Conservation (phyloP, 139 green algal genomes). For the Picochlorum sp. region DNA sequence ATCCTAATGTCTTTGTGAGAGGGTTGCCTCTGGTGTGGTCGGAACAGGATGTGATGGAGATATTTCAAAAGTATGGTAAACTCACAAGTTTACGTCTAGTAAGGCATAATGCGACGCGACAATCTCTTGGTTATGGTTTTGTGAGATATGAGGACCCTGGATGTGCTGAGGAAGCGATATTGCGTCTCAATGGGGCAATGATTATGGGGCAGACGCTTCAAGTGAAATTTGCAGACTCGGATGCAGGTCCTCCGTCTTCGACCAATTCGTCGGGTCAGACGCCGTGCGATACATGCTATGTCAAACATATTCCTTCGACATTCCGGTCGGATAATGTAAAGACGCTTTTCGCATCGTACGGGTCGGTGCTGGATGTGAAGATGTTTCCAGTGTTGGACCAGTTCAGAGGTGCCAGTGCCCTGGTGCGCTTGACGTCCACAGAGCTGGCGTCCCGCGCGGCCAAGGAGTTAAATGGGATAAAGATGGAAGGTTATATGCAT, state of each 20-base stretch:
- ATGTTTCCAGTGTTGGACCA: constrained; percentile 26
- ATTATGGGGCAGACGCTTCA: constrained; percentile 23
- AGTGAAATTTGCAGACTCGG: constrained; percentile 32
- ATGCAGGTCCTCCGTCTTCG: constrained; percentile 18
- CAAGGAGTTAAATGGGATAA: constrained; percentile 16
- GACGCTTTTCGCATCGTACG: constrained; percentile 18
- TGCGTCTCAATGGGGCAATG: constrained; percentile 8
- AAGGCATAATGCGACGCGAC: constrained; percentile 19
- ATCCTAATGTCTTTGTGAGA: constrained; percentile 23
- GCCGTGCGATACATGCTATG: constrained; percentile 22
- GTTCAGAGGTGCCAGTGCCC: constrained; percentile 15
- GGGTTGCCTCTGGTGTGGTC: constrained; percentile 24
- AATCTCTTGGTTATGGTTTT: constrained; percentile 28
- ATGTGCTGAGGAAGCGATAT: constrained; percentile 19
- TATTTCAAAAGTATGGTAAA: constrained; percentile 19
- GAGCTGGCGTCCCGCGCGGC: constrained; percentile 10
- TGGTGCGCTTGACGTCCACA: constrained; percentile 20
- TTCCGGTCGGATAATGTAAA: constrained; percentile 13
- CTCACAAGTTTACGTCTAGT: constrained; percentile 18
- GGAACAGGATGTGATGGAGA: constrained; percentile 13
- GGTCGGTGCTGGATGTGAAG: constrained; percentile 28
- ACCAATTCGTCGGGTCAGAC: constrained; percentile 16
- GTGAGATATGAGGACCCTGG: constrained; percentile 10
- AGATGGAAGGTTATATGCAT: constrained; percentile 1
- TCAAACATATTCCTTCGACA: constrained; percentile 26